Evolutionary conservation across 108 stramenopile species (phyloP), one percentile per base, ranked within the genome.

Genomic region (Cyclotella atomus): DNA sequence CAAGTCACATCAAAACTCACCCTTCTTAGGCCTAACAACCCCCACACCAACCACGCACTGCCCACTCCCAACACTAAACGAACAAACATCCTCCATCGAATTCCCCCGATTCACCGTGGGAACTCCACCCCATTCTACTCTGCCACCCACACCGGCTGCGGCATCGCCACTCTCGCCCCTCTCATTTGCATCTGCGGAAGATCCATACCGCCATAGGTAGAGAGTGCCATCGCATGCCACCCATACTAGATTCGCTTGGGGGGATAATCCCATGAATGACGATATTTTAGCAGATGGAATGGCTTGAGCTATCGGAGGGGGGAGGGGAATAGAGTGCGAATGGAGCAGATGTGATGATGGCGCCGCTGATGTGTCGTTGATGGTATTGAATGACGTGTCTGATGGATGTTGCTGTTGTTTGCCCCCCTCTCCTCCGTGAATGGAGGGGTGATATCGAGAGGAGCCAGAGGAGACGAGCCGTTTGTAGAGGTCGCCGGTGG

Each of bases 221-320:
- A 99, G 80, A 8, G 73, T 83, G 50, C 95, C 88, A 71, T 99
- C 98, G 35, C 93, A 82, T 53, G 84, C 89, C 83, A 97, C 73
- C 98, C 98, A 99, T 8, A 89, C 98, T 56, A 97, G 76, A 69
- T 91, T 62, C 8, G 92, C 96, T 35, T 96, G 86, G 43, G 92
- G 89, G 45, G 97, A 82, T 28, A 99, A 52, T 21, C 98, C 98
- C 98, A 98, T 98, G n/a, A 91, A 77, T 2, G 66, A 75, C 4
- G 85, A 76, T 8, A 78, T 65, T 52, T 85, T 70, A 0, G 83
- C 85, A 30, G 75, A 76, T 43, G 75, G 55, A 14, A 85, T 64
- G 44, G 82, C 77, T 15, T 80, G 60, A 15, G 81, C 69, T 25
- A 95, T 54, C 32, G 77, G 75, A 1, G 84, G 57, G 14, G 95